A percentile compares a stretch with the other conserved stretches of the same genome.
Conservation (phyloP, 192 early-diverging fungal genomes). For the Dissophora globulifera region DNA sequence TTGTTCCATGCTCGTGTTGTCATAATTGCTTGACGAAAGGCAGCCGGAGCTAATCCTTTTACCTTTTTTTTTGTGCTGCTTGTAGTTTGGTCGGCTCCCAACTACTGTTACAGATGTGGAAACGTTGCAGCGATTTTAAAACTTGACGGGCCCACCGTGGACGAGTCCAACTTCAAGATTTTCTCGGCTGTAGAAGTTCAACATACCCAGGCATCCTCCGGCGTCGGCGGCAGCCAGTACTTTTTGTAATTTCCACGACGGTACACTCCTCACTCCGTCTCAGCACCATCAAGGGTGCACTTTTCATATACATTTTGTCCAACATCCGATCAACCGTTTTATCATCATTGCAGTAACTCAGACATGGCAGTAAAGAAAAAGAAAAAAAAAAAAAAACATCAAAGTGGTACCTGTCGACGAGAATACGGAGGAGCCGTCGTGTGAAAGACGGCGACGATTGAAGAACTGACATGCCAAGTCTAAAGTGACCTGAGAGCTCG, state of each 20-base stretch:
- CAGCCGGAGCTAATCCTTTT: too few relatives aligned
- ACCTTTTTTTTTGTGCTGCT: too few relatives aligned
- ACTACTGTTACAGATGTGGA: conserved; percentile 98
- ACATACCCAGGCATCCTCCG: conserved; percentile 62
- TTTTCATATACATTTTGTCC: background rate
- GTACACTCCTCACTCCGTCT: background rate
- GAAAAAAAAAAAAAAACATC: too few relatives aligned
- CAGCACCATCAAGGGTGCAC: background rate
- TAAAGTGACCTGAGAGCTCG: too few relatives aligned
- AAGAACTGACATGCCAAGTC: too few relatives aligned
- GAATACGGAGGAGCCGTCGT: too few relatives aligned
- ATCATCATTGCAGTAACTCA: background rate
- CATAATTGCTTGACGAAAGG: too few relatives aligned
- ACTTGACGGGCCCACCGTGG: conserved; percentile 77
- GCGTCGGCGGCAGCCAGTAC: conserved; percentile 57
- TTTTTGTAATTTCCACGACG: conserved; percentile 47
- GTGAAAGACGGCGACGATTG: too few relatives aligned
- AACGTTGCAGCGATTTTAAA: conserved; percentile 96
- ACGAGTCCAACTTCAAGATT: conserved; percentile 92
- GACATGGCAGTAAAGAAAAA: too few relatives aligned
- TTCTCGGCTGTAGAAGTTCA: conserved; percentile 97
- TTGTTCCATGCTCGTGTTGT: too few relatives aligned
- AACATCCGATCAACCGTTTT: background rate
- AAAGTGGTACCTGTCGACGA: too few relatives aligned
- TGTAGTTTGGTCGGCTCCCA: conserved; percentile 91